These are phyloP conservation scores for Sclerotinia borealis DNA, from an alignment of 2,329 filamentous ascomycete genomes.

Conservation along the genomic window DNA sequence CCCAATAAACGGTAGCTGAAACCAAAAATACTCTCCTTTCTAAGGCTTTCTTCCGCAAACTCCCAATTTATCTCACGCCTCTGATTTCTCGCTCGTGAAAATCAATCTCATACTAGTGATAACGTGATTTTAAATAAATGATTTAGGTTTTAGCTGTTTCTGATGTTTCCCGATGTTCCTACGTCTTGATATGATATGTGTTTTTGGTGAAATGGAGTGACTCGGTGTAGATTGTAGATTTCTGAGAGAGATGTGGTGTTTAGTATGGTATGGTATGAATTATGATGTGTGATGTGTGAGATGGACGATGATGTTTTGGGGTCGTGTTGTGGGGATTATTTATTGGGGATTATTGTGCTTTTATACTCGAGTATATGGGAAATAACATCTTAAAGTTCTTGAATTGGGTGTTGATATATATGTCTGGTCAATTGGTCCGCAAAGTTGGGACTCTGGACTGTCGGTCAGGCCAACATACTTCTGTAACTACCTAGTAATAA, in stretches of 20 bases:
- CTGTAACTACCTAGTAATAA: not conserved
- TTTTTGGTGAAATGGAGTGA: not conserved
- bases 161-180: fast-evolving
- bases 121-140: not conserved
- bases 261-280: not conserved
- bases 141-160: not conserved
- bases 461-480: not conserved
- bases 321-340: not conserved
- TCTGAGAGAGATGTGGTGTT: not conserved
- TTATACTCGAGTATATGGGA: not conserved
- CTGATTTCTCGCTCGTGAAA: not conserved
- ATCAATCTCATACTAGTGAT: no score
- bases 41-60: no score
- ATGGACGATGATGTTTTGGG: not conserved
- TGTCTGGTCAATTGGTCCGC: not conserved
- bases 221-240: not conserved
- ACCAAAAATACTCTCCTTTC: not conserved
- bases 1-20: no score
- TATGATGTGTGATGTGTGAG: not conserved
- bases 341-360: not conserved
- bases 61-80: no score
- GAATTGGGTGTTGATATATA: not conserved
- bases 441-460: not conserved
- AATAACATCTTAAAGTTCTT: not conserved
- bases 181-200: not conserved